A percentile compares a stretch with the other conserved stretches of the same genome.
These are phyloP conservation scores for Pleurotus djamor DNA, from an alignment of 768 basidiomycete genomes.

Conservation along the genomic window DNA sequence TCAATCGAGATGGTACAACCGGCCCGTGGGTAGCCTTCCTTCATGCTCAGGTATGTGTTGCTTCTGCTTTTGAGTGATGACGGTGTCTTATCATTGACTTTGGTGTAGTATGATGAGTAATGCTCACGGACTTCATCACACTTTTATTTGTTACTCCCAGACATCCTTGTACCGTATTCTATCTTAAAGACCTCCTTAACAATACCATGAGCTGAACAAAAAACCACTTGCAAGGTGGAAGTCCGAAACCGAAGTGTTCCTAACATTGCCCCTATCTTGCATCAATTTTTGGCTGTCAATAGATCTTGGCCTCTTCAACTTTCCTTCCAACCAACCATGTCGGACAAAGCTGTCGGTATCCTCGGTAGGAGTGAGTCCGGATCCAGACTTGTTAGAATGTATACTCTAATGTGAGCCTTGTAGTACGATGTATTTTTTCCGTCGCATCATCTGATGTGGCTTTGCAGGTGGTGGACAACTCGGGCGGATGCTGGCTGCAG, in stretches of 20 bases:
- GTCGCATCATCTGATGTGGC: conserved; percentile 12
- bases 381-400: neutral
- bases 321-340: conserved; percentile 23
- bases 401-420: conserved; percentile 2
- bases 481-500: conserved; percentile 92
- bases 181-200: no score
- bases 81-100: no score
- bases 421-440: conserved; percentile 5
- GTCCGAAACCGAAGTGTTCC: no score
- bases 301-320: neutral
- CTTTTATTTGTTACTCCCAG: no score
- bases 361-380: conserved; percentile 46
- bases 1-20: conserved; percentile 30
- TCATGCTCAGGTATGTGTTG: no score
- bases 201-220: no score
- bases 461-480: conserved; percentile 90
- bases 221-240: no score
- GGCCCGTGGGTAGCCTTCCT: conserved; percentile 20
- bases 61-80: no score
- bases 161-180: no score
- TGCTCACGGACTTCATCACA: no score
- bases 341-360: conserved; percentile 46
- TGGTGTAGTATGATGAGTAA: no score
- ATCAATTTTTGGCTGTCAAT: neutral
- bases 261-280: no score